Evolutionary conservation across 352 stramenopile species (phyloP).

Genomic region (Pythium monospermum): DNA sequence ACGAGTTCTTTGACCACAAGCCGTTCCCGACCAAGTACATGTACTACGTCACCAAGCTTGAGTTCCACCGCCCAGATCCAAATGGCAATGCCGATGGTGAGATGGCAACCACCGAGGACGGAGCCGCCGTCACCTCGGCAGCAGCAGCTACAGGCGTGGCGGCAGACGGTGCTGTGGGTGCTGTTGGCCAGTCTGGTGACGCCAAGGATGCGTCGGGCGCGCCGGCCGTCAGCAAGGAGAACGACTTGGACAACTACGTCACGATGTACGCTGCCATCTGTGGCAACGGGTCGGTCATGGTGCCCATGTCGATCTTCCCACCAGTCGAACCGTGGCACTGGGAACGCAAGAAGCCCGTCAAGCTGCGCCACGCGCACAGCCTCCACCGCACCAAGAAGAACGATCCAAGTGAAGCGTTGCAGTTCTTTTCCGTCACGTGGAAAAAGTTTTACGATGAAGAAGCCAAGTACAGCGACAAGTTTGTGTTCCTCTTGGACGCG

Average conservation of each 20-base stretch:
- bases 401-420: slow-evolving; percentile 66
- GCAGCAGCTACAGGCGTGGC: neutral
- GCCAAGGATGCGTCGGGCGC: slow-evolving; percentile 12
- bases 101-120: slow-evolving; percentile 6
- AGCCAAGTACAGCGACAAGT: slow-evolving; percentile 85
- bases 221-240: slow-evolving; percentile 6
- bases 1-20: slow-evolving; percentile 79
- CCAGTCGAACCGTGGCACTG: slow-evolving; percentile 75
- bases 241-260: slow-evolving; percentile 52
- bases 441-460: slow-evolving; percentile 88
- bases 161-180: neutral
- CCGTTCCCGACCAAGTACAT: slow-evolving; percentile 79
- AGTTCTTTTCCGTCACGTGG: slow-evolving; percentile 86
- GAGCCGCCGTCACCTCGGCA: neutral
- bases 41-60: slow-evolving; percentile 82
- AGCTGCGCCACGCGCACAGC: slow-evolving; percentile 76
- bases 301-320: slow-evolving; percentile 82
- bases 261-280: slow-evolving; percentile 85
- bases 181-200: neutral
- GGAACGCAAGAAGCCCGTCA: slow-evolving; percentile 82
- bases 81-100: slow-evolving; percentile 32
- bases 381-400: slow-evolving; percentile 68
- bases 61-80: slow-evolving; percentile 67
- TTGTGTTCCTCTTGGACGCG: slow-evolving; percentile 70
- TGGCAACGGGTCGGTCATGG: slow-evolving; percentile 81